Base-by-base conservation (phyloP, 768 basidiomycete genomes). In the Scleroderma bovista region DNA sequence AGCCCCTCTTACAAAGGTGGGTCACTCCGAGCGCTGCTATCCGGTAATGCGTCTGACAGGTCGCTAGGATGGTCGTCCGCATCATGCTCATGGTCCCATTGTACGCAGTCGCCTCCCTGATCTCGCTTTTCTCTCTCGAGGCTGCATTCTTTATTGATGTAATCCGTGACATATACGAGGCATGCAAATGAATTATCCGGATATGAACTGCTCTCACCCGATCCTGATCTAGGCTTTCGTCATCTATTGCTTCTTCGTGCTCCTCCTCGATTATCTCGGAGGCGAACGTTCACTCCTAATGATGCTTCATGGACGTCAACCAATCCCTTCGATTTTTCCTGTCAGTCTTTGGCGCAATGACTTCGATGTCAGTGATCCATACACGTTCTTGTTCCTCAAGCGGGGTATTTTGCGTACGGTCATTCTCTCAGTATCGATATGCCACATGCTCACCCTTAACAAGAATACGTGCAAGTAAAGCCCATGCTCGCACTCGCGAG, bases 61-160 rank as follows among this genome's bases (percentile, higher is more conserved):
- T 17, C 40, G 29, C 6, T 9, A 88, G 95, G 55, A 88, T 90
- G 79, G 93, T 95, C 44, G 77, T 96, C 39, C 80, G 96, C 42
- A 96, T 98, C 63, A 93, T 98, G 88, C 54, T 97, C 58, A 97
- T 97, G 93, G 90, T 90, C 6, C 95, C 95, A 0, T 72, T 98
- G 24, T 98, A 99, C 65, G 92, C 83, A 1, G 74, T 98, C 24
- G 78, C 96, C 0, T 93, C 92, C 3, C 74, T 97, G 57, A 92
- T 97, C 53, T 92, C 95, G 1, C 74, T 99, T 36, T 91, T 93
- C 71, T 96, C 93, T 0, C 73, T 97, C 48, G 88, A 95, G 62
- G 92, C 88, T 2, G 96, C 96, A 0, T 97, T 97, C 72, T 85
- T 96, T 53, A 94, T 99, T 52, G 96, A 99, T 64, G 92, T 81